These are phyloP conservation scores for Heimioporus retisporus DNA, from an alignment of 1,284 basidiomycete species.

Conservation along the genomic window DNA sequence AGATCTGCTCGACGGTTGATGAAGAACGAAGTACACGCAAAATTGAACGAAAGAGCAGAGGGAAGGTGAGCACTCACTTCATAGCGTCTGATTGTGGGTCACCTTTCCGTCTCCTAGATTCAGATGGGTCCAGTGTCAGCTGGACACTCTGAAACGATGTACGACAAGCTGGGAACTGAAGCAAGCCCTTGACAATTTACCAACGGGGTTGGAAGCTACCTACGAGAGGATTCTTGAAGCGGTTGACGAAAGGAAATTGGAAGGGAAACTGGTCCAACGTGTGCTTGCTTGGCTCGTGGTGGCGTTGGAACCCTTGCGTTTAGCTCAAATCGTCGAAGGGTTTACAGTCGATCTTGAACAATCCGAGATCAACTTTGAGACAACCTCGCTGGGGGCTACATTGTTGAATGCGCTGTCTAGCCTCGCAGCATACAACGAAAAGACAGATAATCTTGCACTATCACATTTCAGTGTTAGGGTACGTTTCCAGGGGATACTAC, in stretches of 20 bases:
- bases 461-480: constrained; percentile 13
- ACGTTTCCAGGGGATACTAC: neutral
- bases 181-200: neutral
- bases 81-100: too few relatives aligned
- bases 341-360: neutral
- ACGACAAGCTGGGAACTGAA: neutral
- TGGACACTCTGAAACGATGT: constrained; percentile 13
- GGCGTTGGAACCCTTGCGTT: constrained; percentile 3
- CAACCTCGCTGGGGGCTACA: neutral
- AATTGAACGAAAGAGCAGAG: constrained; percentile 5
- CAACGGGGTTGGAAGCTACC: neutral
- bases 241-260: neutral
- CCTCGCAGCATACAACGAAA: constrained; percentile 7
- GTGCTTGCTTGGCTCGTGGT: constrained; percentile 9
- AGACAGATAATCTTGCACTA: neutral
- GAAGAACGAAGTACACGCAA: neutral
- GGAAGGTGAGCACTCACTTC: neutral
- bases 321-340: constrained; percentile 5
- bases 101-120: neutral
- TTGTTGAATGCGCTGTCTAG: constrained; percentile 2
- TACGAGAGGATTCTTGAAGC: constrained; percentile 1
- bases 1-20: neutral
- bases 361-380: neutral
- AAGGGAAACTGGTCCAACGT: constrained; percentile 9
- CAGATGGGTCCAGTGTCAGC: constrained; percentile 17